Percentiles rank a stretch among this genome's conserved stretches.
Conservation (phyloP, 1,139 yeast species). For the Zygosaccharomyces pseudobailii region DNA sequence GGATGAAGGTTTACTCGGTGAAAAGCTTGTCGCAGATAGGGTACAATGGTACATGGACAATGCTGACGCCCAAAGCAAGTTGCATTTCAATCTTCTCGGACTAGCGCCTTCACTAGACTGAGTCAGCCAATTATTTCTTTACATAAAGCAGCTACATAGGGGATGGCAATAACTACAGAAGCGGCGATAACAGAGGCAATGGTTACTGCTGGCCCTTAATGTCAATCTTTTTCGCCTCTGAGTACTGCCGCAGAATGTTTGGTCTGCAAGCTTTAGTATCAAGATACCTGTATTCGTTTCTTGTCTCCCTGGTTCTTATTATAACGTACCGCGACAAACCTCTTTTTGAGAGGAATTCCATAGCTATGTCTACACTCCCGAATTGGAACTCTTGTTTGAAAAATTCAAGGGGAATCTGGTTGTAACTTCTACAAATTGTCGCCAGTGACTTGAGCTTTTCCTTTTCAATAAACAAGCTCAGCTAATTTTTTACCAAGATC, state of each 20-base stretch:
- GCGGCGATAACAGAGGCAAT: background rate
- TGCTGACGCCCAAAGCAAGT: conserved; percentile 54
- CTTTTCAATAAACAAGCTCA: conserved; percentile 46
- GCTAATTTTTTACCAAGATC: conserved; percentile 37
- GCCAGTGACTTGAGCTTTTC: conserved; percentile 60
- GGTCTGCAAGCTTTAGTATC: conserved; percentile 41
- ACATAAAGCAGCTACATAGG: background rate
- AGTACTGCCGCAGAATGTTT: conserved; percentile 42
- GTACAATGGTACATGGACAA: conserved; percentile 62
- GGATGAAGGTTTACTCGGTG: conserved; percentile 49
- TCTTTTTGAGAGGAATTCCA: conserved; percentile 41
- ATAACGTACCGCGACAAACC: conserved; percentile 40
- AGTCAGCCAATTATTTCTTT: conserved; percentile 1
- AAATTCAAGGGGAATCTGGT: conserved; percentile 47
- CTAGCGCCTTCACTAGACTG: conserved; percentile 51
- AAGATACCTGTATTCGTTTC: conserved; percentile 34
- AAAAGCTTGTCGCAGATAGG: conserved; percentile 46
- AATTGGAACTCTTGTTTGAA: conserved; percentile 48
- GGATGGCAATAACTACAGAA: background rate
- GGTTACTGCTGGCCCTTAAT: conserved; percentile 40
- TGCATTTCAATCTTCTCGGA: conserved; percentile 66
- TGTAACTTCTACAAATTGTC: conserved; percentile 55
- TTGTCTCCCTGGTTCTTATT: conserved; percentile 26
- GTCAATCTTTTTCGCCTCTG: conserved; percentile 61
- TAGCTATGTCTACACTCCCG: conserved; percentile 34